These are phyloP conservation scores for Hippophae gyantsensis DNA, from an alignment of 306 rosid species.

Conservation along the genomic window DNA sequence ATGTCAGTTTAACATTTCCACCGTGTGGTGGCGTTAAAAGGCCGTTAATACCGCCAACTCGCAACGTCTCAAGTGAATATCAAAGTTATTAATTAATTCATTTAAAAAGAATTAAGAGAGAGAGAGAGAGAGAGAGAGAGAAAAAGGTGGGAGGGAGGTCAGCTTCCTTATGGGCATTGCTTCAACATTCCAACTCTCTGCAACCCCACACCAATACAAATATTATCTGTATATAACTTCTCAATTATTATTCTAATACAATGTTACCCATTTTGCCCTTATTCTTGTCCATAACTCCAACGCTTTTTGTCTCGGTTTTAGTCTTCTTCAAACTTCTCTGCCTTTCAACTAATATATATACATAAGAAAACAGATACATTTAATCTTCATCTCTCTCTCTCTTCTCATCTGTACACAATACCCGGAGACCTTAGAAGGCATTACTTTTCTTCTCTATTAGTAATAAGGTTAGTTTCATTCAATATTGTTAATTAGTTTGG, in stretches of 20 bases:
- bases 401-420: constrained; percentile 25
- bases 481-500: constrained; percentile 8
- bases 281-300: constrained; percentile 11
- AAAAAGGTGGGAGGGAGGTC: constrained; percentile 76
- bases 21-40: constrained; percentile 43
- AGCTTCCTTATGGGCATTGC: constrained; percentile 52
- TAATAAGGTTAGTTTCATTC: constrained; percentile 32
- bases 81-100: background rate
- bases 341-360: constrained; percentile 11
- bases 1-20: constrained; percentile 15
- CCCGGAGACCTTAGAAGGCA: constrained; percentile 20
- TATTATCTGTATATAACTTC: constrained; percentile 23
- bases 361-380: constrained; percentile 25
- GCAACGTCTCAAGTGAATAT: constrained; percentile 21
- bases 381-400: constrained; percentile 25
- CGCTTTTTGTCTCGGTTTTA: constrained; percentile 4
- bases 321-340: constrained; percentile 17
- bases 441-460: constrained; percentile 24
- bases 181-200: constrained; percentile 63
- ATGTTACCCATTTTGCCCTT: constrained; percentile 35
- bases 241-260: constrained; percentile 10
- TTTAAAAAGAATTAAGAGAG: background rate
- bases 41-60: constrained; percentile 73
- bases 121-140: constrained; percentile 10
- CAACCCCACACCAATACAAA: constrained; percentile 38